Evolutionary conservation across 2,329 filamentous ascomycete genomes (phyloP).

Genomic region (Alternaria metachromatica): DNA sequence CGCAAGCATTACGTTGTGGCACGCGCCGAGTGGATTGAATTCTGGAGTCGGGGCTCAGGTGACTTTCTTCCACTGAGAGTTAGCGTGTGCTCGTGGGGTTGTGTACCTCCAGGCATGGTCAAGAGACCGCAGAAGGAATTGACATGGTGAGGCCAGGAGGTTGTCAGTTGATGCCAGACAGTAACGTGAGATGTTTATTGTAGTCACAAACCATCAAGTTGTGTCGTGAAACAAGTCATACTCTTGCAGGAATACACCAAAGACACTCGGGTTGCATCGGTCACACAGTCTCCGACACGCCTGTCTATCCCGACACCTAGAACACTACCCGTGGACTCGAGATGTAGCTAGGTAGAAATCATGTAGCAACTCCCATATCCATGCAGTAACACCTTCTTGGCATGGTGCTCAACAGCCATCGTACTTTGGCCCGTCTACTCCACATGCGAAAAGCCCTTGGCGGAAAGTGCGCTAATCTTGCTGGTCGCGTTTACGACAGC

Average conservation of each 20-base stretch:
- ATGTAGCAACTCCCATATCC: not conserved
- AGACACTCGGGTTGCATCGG: not conserved
- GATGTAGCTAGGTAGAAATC: not conserved
- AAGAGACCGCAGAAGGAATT: conserved; percentile 15
- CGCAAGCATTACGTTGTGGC: conserved; percentile 35
- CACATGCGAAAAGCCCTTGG: not conserved
- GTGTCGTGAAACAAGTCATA: not conserved
- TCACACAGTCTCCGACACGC: not conserved
- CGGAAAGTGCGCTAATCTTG: not conserved
- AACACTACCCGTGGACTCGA: not conserved
- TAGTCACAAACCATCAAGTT: not conserved
- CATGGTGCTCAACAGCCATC: not conserved
- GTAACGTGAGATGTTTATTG: not conserved
- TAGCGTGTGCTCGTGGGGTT: conserved; percentile 42
- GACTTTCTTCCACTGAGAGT: conserved; percentile 31
- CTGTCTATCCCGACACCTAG: not conserved
- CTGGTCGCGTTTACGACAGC: not conserved
- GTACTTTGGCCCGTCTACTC: not conserved
- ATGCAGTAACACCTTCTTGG: not conserved
- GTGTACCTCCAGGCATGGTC: conserved; percentile 31
- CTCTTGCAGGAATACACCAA: not conserved
- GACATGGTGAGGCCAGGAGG: conserved; percentile 4
- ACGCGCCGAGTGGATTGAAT: conserved; percentile 43
- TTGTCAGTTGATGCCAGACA: not conserved
- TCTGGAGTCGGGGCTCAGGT: conserved; percentile 22